A percentile compares a stretch with the other conserved stretches of the same genome.
phyloP scores from a whole-genome alignment of 192 early-diverging fungal species.

The Podila verticillata region DNA sequence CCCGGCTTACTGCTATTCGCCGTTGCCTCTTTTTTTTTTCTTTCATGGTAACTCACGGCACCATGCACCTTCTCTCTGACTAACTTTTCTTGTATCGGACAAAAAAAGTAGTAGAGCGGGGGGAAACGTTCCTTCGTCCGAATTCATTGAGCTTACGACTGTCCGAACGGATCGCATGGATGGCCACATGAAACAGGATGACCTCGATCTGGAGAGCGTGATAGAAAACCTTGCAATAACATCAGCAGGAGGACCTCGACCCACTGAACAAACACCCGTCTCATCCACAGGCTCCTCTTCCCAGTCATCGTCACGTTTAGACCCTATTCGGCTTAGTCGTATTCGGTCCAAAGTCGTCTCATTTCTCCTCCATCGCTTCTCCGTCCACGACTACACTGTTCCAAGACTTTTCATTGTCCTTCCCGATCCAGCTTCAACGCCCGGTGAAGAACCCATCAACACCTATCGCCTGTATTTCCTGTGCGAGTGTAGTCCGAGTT shows the following conservation, averaged over 20 bases:
- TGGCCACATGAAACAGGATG: no score
- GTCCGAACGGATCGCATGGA: no score
- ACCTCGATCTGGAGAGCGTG: no score
- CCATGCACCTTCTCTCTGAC: no score
- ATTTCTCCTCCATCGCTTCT: slow-evolving; percentile 26
- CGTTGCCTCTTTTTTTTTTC: no score
- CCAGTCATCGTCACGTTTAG: neutral
- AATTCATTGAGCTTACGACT: no score
- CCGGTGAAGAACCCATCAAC: neutral
- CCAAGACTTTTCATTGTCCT: slow-evolving; percentile 43
- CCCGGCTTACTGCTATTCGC: no score
- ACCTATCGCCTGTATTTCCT: slow-evolving; percentile 34
- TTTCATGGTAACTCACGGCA: no score
- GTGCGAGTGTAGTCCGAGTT: slow-evolving; percentile 41
- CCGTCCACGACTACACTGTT: slow-evolving; percentile 39
- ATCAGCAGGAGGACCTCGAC: neutral
- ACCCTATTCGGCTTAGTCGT: slow-evolving; percentile 9
- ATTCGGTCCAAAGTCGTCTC: slow-evolving; percentile 19
- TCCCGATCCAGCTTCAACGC: neutral
- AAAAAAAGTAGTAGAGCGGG: no score
- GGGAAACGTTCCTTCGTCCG: no score
- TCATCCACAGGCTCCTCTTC: neutral
- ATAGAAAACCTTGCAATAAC: neutral
- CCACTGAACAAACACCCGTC: neutral
- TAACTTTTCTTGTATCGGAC: no score